Evolutionary conservation across 306 rosid species (phyloP).

Genomic region (Dryas octopetala): DNA sequence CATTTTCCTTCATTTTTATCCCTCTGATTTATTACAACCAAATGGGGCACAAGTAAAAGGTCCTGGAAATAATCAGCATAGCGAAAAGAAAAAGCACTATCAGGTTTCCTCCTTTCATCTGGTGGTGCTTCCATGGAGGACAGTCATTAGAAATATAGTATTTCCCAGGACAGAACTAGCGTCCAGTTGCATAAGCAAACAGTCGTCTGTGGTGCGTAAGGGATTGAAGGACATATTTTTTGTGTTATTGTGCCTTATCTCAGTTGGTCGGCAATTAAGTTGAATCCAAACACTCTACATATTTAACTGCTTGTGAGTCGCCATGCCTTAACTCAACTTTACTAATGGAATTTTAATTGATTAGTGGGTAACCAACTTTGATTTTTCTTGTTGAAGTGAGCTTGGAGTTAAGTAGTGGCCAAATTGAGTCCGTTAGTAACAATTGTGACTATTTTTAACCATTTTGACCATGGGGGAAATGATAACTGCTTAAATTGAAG

Average conservation of each 20-base stretch:
- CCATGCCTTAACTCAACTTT: conserved; percentile 4
- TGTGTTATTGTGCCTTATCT: neutral
- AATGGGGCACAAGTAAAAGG: neutral
- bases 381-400: conserved; percentile 1
- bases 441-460: neutral
- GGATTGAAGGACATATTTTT: conserved; percentile 6
- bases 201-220: neutral
- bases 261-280: neutral
- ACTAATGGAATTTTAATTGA: neutral
- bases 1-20: neutral
- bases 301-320: neutral
- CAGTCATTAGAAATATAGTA: neutral
- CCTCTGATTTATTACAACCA: neutral
- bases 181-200: neutral
- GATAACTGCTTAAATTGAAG: neutral
- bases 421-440: conserved; percentile 4
- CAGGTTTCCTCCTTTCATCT: neutral
- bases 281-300: neutral
- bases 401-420: conserved; percentile 6
- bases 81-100: neutral
- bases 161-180: neutral
- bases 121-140: neutral
- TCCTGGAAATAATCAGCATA: neutral
- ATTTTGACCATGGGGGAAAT: neutral
- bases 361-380: neutral